Evolutionary conservation across 208 protist species (phyloP).

Genomic region (Porcisia deanei): DNA sequence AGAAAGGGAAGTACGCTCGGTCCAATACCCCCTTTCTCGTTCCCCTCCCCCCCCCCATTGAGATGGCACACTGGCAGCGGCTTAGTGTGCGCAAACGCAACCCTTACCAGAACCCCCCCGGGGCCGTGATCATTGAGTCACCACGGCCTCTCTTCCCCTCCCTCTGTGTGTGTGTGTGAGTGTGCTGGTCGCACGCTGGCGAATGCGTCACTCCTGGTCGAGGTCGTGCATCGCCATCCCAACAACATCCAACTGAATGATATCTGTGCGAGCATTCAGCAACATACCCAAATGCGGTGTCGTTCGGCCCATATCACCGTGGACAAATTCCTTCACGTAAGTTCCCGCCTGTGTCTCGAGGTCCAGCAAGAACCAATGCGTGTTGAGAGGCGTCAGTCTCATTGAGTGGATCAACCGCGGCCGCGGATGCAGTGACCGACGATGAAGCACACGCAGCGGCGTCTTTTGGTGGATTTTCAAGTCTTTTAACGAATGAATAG

Average conservation of each 20-base stretch:
- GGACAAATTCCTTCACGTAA: constrained; percentile 99
- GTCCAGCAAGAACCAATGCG: constrained; percentile 91
- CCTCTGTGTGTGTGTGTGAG: background rate
- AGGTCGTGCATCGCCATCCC: constrained; percentile 81
- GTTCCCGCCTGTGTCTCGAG: constrained; percentile 95
- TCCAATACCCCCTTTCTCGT: background rate
- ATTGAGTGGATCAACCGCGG: constrained; percentile 87
- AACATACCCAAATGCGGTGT: constrained; percentile 82
- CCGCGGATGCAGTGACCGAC: constrained; percentile 85
- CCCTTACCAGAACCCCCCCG: background rate
- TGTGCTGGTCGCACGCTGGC: background rate
- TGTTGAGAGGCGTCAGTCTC: constrained; percentile 64
- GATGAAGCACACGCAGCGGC: constrained; percentile 95
- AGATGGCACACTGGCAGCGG: background rate
- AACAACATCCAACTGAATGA: constrained; percentile 97
- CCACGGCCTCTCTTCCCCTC: background rate
- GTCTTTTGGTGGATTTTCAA: constrained; percentile 86
- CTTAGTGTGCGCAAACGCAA: background rate
- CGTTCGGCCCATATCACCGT: constrained; percentile 96
- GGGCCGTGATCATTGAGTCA: background rate
- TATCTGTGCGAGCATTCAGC: constrained; percentile 80
- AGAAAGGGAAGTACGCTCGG: background rate
- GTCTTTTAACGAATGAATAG: constrained; percentile 48
- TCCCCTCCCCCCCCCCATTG: background rate
- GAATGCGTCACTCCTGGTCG: constrained; percentile 16